Percentiles rank a stretch among this genome's conserved stretches.
phyloP scores from a whole-genome alignment of 306 rosid genomes.

The Prunus fruticosa region DNA sequence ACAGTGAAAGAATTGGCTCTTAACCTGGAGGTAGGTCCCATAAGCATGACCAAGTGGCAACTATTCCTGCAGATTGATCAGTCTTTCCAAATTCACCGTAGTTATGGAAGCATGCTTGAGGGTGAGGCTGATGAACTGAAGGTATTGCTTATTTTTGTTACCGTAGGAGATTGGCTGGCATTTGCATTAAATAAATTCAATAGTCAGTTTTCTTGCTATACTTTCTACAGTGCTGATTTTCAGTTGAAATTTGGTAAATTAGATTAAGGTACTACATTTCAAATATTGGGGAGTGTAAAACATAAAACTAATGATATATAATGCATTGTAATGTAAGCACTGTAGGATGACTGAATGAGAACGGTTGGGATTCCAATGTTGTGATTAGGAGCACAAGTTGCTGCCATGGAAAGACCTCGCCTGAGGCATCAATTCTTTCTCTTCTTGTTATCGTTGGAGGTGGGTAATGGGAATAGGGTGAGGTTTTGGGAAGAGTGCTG shows the following conservation, averaged over 20 bases:
- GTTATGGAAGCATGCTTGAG: constrained; percentile 95
- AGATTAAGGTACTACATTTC: not conserved
- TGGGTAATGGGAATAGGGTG: not conserved
- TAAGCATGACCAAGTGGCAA: constrained; percentile 98
- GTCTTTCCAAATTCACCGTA: constrained; percentile 94
- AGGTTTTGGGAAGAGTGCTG: not conserved
- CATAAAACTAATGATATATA: not conserved
- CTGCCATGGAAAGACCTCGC: not conserved
- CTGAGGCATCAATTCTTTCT: not conserved
- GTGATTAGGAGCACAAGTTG: not conserved
- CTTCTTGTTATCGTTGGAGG: too few relatives aligned
- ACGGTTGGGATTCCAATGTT: not conserved
- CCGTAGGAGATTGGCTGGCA: constrained; percentile 9
- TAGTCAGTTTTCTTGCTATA: not conserved
- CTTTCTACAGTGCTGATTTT: not conserved
- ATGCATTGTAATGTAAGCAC: not conserved
- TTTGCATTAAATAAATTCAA: not conserved
- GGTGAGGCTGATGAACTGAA: constrained; percentile 98
- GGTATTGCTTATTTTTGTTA: constrained; percentile 41
- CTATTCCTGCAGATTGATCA: constrained; percentile 89
- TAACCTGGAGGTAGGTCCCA: constrained; percentile 84
- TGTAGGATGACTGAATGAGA: not conserved
- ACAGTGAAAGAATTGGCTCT: constrained; percentile 72
- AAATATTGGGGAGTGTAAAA: not conserved
- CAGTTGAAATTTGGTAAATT: not conserved